These are phyloP conservation scores for Backusella luteola DNA, from an alignment of 192 early-diverging fungal species.

Conservation along the genomic window DNA sequence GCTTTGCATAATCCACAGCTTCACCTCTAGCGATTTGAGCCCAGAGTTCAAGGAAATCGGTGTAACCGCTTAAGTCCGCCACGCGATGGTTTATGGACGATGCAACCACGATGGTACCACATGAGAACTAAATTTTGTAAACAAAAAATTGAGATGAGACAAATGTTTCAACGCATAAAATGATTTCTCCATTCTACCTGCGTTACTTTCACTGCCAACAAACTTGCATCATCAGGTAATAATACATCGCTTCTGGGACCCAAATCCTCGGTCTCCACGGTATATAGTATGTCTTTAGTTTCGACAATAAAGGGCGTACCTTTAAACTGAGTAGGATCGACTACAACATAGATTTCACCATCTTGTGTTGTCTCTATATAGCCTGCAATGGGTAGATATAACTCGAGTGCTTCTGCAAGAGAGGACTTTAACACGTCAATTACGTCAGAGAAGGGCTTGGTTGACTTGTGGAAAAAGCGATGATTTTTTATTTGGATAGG, in stretches of 20 bases:
- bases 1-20: conserved; percentile 31
- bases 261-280: not conserved
- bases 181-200: not conserved
- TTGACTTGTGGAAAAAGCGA: conserved; percentile 29
- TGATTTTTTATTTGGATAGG: conserved; percentile 38
- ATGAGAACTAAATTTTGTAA: not conserved
- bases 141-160: not conserved
- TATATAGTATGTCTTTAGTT: not conserved
- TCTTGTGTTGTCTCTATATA: conserved; percentile 21
- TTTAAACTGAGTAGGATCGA: not conserved
- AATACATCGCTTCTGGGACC: not conserved
- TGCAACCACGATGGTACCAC: not conserved
- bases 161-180: not conserved
- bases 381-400: conserved; percentile 38
- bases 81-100: not conserved
- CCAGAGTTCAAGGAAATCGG: conserved; percentile 36
- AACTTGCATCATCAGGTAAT: not conserved
- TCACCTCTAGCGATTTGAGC: conserved; percentile 33
- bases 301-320: not conserved
- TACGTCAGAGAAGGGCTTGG: conserved; percentile 13
- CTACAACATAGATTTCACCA: conserved; percentile 9
- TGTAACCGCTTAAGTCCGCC: not conserved
- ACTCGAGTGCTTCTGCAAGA: conserved; percentile 39
- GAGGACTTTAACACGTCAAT: conserved; percentile 32
- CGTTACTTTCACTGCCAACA: not conserved